These are phyloP conservation scores for Starmerella apicola DNA, from an alignment of 805 yeast genomes.

Conservation along the genomic window DNA sequence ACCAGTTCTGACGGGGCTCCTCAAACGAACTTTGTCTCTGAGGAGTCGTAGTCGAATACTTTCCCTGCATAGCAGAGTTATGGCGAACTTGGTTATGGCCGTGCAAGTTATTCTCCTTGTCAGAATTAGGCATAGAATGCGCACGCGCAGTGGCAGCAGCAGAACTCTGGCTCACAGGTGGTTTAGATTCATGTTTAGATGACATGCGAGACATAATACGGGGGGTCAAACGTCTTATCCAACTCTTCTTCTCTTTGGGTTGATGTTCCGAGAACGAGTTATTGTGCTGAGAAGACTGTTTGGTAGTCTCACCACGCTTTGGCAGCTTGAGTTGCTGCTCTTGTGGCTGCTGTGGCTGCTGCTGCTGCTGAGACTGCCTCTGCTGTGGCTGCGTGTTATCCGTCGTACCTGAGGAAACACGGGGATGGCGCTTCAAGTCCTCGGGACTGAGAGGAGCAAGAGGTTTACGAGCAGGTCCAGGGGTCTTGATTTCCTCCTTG, in stretches of 20 bases:
- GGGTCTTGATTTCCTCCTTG: background rate
- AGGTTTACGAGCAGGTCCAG: slow-evolving; percentile 7
- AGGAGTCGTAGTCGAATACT: background rate
- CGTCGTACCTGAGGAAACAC: too few relatives aligned
- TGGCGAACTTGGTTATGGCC: background rate
- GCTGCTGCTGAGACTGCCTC: background rate
- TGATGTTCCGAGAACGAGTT: too few relatives aligned
- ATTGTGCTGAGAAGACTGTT: background rate
- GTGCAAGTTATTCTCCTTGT: slow-evolving; percentile 9
- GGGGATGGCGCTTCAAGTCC: background rate
- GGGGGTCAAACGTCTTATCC: slow-evolving; percentile 19
- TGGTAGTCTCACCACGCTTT: slow-evolving; percentile 1
- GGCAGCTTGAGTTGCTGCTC: background rate
- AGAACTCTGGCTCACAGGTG: background rate
- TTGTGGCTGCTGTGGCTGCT: background rate
- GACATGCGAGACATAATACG: slow-evolving; percentile 9
- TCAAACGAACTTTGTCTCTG: too few relatives aligned
- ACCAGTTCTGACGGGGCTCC: slow-evolving; percentile 29
- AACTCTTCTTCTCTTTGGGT: slow-evolving; percentile 8
- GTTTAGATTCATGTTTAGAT: background rate
- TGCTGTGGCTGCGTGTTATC: too few relatives aligned
- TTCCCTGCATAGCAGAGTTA: background rate
- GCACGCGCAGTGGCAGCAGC: background rate
- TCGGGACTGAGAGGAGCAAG: slow-evolving; percentile 5
- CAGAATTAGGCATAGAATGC: background rate